Conservation (phyloP, 2,329 filamentous ascomycete species). For the Fusarium albidum region DNA sequence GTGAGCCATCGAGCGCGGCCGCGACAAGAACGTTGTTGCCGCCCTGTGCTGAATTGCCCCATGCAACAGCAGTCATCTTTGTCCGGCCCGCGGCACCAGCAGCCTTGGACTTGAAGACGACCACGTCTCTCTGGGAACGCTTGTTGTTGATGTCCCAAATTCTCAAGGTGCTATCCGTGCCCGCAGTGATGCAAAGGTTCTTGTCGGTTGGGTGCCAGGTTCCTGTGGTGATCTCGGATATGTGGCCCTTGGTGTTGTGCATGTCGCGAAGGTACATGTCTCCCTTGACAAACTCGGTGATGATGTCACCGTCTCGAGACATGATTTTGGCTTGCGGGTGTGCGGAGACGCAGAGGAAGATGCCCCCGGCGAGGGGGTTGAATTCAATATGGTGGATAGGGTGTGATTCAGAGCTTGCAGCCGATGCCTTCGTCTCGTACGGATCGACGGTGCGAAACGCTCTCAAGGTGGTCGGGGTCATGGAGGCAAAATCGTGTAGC, state of each 20-base stretch:
- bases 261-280: slow-evolving; percentile 99
- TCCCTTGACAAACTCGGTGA: slow-evolving; percentile 93
- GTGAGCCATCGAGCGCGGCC: slow-evolving; percentile 85
- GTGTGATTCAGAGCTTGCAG: slow-evolving; percentile 80
- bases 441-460: slow-evolving; percentile 95
- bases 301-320: slow-evolving; percentile 83
- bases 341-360: slow-evolving; percentile 87
- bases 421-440: slow-evolving; percentile 74
- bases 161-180: slow-evolving; percentile 91
- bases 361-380: slow-evolving; percentile 80
- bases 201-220: slow-evolving; percentile 90
- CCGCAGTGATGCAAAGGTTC: slow-evolving; percentile 87
- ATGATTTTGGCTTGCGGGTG: slow-evolving; percentile 91
- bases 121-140: slow-evolving; percentile 87
- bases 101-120: slow-evolving; percentile 95
- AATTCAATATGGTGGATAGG: slow-evolving; percentile 88
- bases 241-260: slow-evolving; percentile 96
- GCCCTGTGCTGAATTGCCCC: slow-evolving; percentile 81
- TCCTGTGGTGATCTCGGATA: slow-evolving; percentile 88
- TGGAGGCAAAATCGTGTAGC: slow-evolving; percentile 92
- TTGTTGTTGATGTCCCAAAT: slow-evolving; percentile 98
- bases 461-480: slow-evolving; percentile 93
- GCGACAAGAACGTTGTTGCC: slow-evolving; percentile 80
- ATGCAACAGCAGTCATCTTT: slow-evolving; percentile 91
- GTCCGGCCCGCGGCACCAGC: slow-evolving; percentile 88